phyloP scores from a whole-genome alignment of 768 basidiomycete genomes.

The Boletus patriciae region DNA sequence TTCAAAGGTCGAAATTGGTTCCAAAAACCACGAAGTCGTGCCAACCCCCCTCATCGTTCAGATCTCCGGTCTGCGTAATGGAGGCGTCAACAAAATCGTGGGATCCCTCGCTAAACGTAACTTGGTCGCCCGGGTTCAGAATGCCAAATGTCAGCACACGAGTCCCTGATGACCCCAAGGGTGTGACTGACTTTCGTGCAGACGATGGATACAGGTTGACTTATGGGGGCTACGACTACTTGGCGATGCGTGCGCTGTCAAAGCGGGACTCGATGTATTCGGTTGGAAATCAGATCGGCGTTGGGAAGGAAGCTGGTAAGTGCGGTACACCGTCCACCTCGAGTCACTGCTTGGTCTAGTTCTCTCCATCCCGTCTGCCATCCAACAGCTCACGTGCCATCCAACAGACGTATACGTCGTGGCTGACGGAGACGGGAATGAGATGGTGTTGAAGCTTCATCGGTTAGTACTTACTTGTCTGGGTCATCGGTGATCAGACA shows the following conservation, averaged over 20 bases:
- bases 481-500: constrained; percentile 1
- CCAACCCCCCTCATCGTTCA: constrained; percentile 87
- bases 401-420: constrained; percentile 79
- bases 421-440: constrained; percentile 77
- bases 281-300: constrained; percentile 97
- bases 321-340: not conserved
- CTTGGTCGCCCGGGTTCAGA: constrained; percentile 85
- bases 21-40: constrained; percentile 96
- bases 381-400: constrained; percentile 3
- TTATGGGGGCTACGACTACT: constrained; percentile 97
- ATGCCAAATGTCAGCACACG: constrained; percentile 73
- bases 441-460: constrained; percentile 92
- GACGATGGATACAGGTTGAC: constrained; percentile 97
- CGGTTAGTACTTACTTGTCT: constrained; percentile 47
- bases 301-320: constrained; percentile 95
- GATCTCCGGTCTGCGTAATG: constrained; percentile 88
- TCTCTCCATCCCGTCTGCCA: not conserved
- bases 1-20: constrained; percentile 90
- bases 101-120: constrained; percentile 90
- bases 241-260: constrained; percentile 90
- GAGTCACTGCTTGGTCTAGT: not conserved
- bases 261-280: constrained; percentile 86
- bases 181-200: constrained; percentile 34
- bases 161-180: not conserved
- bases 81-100: constrained; percentile 91